Evolutionary conservation across 176 grass and related monocot genomes (phyloP).

Genomic region (Areca catechu): DNA sequence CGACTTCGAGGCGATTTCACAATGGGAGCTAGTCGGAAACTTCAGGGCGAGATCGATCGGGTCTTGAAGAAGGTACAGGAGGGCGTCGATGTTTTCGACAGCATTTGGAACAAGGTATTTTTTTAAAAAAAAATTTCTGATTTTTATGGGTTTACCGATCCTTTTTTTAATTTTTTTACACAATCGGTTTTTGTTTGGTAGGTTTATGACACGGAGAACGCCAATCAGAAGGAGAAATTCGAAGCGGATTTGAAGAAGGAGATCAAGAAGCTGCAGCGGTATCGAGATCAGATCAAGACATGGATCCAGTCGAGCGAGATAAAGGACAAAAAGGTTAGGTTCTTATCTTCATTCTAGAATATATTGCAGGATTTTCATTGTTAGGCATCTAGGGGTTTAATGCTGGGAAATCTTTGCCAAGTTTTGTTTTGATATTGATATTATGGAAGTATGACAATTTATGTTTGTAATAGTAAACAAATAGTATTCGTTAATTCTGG

Average conservation of each 20-base stretch:
- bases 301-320: slow-evolving; percentile 99
- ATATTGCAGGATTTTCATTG: too few species aligned
- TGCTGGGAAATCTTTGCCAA: too few species aligned
- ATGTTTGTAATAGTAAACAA: too few species aligned
- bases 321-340: slow-evolving; percentile 94
- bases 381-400: too few species aligned
- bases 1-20: slow-evolving; percentile 10
- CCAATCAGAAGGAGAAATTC: slow-evolving; percentile 99
- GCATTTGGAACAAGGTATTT: slow-evolving; percentile 94
- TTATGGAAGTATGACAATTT: too few species aligned
- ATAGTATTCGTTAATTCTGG: too few species aligned
- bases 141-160: background rate
- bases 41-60: slow-evolving; percentile 97
- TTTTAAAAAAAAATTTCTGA: background rate
- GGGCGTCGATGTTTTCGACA: slow-evolving; percentile 98
- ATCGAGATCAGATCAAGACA: slow-evolving; percentile 99
- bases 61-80: slow-evolving; percentile 99
- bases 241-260: slow-evolving; percentile 99
- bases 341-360: too few species aligned
- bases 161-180: background rate
- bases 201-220: slow-evolving; percentile 98
- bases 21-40: slow-evolving; percentile 92
- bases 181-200: slow-evolving; percentile 6
- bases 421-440: too few species aligned
- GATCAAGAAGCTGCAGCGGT: slow-evolving; percentile 97